Evolutionary conservation across 2,329 filamentous ascomycete species (phyloP).

Genomic region (Diaporthe aspalathi): DNA sequence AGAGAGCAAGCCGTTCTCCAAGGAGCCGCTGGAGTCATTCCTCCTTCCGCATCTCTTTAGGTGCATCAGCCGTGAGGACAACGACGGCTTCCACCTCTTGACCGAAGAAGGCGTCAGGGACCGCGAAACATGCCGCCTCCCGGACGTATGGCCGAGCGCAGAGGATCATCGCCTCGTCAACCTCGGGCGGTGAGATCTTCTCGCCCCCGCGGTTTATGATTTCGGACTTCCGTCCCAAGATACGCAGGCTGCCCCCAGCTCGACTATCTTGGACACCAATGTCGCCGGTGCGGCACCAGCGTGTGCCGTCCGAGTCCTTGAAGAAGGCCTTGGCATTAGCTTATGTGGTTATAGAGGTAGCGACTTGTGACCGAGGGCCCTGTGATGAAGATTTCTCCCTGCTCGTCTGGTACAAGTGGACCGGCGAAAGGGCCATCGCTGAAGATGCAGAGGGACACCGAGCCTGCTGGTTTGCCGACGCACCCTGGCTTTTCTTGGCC

Average conservation of each 20-base stretch:
- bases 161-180: conserved; percentile 77
- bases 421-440: conserved; percentile 73
- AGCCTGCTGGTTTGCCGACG: conserved; percentile 84
- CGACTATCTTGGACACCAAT: conserved; percentile 77
- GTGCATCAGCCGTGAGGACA: conserved; percentile 58
- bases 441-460: conserved; percentile 81
- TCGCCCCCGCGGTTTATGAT: conserved; percentile 91
- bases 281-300: conserved; percentile 89
- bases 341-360: conserved; percentile 83
- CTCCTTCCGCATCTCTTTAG: neutral
- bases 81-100: conserved; percentile 84
- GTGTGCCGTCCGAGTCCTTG: conserved; percentile 54
- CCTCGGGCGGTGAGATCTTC: conserved; percentile 88
- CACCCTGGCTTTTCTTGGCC: conserved; percentile 82
- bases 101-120: conserved; percentile 84
- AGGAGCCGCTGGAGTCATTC: neutral
- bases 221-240: conserved; percentile 93
- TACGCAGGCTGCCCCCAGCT: conserved; percentile 82
- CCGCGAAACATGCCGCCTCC: conserved; percentile 86
- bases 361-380: conserved; percentile 89
- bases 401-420: conserved; percentile 71
- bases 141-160: conserved; percentile 77
- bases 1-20: neutral
- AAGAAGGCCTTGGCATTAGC: conserved; percentile 83
- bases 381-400: conserved; percentile 85